Base-by-base conservation (phyloP, 768 basidiomycete species). In the Astraeus odoratus region DNA sequence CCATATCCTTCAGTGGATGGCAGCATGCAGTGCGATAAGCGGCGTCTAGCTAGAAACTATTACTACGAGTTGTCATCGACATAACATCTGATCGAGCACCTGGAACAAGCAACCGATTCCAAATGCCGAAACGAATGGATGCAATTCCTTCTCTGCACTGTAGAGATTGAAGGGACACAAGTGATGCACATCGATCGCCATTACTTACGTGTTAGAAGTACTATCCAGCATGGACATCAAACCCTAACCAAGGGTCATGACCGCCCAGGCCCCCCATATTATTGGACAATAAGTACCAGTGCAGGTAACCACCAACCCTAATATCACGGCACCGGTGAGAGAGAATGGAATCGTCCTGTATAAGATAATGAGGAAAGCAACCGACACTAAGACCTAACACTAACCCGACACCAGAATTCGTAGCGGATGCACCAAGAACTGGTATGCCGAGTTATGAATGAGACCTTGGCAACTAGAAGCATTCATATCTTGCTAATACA, bases 1-100 rank as follows among this genome's bases (percentile, higher is more conserved):
- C 69, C 67, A 71, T 72, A 46, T 71, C 69, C 18, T 58, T 61
- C 10, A 65, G n/a, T 19, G 73, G 74, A 74, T 75, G 15, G 71
- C 63, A 16, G 68, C 65, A 42, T 75, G 73, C 8, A 74, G 36
- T 19, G 53, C 66, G 33, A 69, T 57, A 15, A 69, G 54, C 4
- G 67, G 69, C 5, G 42, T 35, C 59, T 61, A 29, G 22, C 12
- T 8, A 35, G n/a, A 3, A 23, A 5, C 9, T 13, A 36, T 13
- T 52, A 16, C 38, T 43, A 16, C 31, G 19, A 23, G n/a, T 5
- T 13, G 15, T 20, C 5, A 19, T 29, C 3, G 35, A 47, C 1
- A 13, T 10, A n/a, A 16, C 20, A 23, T 18, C 10, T 33, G 15
- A 25, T 19, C 10, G 36, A 24, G 16, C 38, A 55, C 59, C 49